These are phyloP conservation scores for Pythium graminicola DNA, from an alignment of 352 stramenopile genomes.

Conservation along the genomic window DNA sequence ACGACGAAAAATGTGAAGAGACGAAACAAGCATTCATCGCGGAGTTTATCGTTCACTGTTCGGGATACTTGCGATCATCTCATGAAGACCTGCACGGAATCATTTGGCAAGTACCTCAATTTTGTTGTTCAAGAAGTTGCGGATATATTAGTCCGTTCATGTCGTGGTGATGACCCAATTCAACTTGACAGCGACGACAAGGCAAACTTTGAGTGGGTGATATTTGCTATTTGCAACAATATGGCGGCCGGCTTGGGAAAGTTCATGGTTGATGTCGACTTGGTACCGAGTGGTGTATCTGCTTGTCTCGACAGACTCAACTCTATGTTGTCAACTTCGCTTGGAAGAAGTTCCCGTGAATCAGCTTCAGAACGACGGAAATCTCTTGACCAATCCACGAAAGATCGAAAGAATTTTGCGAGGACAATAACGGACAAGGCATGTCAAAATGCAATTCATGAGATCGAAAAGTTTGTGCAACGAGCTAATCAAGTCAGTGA, in stretches of 20 bases:
- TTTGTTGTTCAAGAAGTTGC: constrained; percentile 74
- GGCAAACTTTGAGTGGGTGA: constrained; percentile 66
- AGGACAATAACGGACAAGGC: constrained; percentile 1
- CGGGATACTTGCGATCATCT: constrained; percentile 58
- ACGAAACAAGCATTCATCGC: constrained; percentile 18
- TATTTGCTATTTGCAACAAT: constrained; percentile 74
- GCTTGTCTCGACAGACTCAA: constrained; percentile 70
- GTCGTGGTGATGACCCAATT: neutral
- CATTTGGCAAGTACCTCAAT: constrained; percentile 76
- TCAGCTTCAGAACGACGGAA: constrained; percentile 12
- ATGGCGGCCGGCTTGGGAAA: constrained; percentile 62
- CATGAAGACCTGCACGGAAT: constrained; percentile 43
- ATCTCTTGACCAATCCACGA: constrained; percentile 2
- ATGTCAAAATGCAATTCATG: constrained; percentile 24
- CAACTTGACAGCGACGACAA: constrained; percentile 46
- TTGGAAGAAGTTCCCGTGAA: constrained; percentile 17
- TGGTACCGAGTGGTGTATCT: constrained; percentile 47
- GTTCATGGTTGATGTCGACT: constrained; percentile 59
- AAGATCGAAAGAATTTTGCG: neutral
- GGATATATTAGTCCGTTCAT: constrained; percentile 40
- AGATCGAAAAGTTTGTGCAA: constrained; percentile 60
- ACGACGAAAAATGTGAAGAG: constrained; percentile 31
- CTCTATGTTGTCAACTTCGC: constrained; percentile 32
- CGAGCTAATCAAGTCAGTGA: constrained; percentile 33
- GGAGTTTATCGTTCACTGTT: constrained; percentile 44